These are phyloP conservation scores for Stagonosporopsis rhizophila DNA, from an alignment of 2,329 filamentous ascomycete species.

Conservation along the genomic window DNA sequence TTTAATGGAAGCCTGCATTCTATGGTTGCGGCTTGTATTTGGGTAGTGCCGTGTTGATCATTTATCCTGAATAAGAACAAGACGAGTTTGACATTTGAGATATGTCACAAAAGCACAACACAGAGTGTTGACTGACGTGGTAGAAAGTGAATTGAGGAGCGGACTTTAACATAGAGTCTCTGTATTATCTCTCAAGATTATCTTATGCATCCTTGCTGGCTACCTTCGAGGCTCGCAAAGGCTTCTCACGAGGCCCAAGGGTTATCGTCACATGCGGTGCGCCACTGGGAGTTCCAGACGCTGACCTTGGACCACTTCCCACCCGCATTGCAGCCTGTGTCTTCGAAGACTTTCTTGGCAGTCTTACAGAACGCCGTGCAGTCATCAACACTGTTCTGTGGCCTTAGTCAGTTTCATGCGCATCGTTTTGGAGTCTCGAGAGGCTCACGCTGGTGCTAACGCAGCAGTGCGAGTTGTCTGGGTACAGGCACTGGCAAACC, in stretches of 20 bases:
- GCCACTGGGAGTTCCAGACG: not conserved
- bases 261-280: not conserved
- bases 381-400: not conserved
- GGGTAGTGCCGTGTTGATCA: too few relatives aligned
- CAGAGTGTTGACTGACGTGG: too few relatives aligned
- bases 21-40: too few relatives aligned
- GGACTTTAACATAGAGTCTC: too few relatives aligned
- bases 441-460: not conserved
- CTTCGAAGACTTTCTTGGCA: not conserved
- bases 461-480: not conserved
- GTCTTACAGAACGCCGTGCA: not conserved
- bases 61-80: too few relatives aligned
- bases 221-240: too few relatives aligned
- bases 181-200: too few relatives aligned
- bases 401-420: not conserved
- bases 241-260: not conserved
- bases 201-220: too few relatives aligned
- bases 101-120: too few relatives aligned
- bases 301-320: not conserved
- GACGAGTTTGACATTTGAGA: too few relatives aligned
- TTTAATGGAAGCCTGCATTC: too few relatives aligned
- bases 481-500: not conserved
- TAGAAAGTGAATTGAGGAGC: too few relatives aligned
- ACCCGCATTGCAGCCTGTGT: not conserved
- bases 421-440: not conserved